Evolutionary conservation across 371 early-diverging fungal genomes (phyloP), one percentile per base, ranked within the genome.

Genomic region (Zychaea mexicana): DNA sequence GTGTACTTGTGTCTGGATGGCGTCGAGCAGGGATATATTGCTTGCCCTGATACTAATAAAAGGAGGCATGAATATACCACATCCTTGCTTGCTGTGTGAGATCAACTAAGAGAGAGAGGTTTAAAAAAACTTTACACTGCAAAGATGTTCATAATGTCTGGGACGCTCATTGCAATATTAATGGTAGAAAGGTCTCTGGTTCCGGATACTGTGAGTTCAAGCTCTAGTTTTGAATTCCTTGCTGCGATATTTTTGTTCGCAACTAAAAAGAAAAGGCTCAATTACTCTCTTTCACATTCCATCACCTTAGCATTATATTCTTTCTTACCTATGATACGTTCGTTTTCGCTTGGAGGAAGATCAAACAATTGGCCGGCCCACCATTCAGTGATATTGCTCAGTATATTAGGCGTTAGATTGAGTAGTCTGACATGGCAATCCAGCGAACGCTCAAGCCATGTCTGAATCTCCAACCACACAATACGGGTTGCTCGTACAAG

Each of bases 341-440:
- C 47, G 13, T 46, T 26, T 42, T 46, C 60, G n/a, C 24, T 4
- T 21, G 46, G 28, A 15, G 60, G 60, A 15, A 31, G 10, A 15
- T 60, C 46, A 8, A 46, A 42, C 19, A 60, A 38, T 46, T 46
- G 39, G 39, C 30, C 21, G 6, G 30, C 19, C 60, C 60, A 60
- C 46, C 47, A 42, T 30, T 60, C 60, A 13, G 30, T 19, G 13
- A 60, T 42, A 6, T n/a, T 15, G 42, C 24, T 47, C 15, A 60
- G 17, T 13, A 31, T 30, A 10, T 15, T n/a, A 2, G 28, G 26
- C 4, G 24, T 9, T 19, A 46, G 19, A 27, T 2, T 26, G 3
- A 60, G 30, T 28, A 46, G 10, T 21, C 28, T 15, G 24, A 60
- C 17, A 28, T 60, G 28, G 31, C 60, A 60, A 46, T 60, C 60